phyloP scores from a whole-genome alignment of 352 stramenopile species.

The Pythium grandisporangium region DNA sequence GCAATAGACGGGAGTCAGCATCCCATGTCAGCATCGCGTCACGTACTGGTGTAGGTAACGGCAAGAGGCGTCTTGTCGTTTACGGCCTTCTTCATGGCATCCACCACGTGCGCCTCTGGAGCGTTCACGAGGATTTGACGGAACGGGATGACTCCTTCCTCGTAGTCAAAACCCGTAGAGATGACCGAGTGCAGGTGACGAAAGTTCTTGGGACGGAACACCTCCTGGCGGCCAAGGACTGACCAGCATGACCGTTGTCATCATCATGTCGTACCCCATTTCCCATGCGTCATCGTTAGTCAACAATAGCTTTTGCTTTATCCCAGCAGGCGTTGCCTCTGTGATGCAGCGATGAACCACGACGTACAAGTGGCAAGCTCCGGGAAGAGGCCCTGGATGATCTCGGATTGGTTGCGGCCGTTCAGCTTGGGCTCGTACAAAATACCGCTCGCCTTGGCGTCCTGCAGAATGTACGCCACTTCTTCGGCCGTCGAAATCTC shows the following conservation, averaged over 20 bases:
- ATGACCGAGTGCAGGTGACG: conserved; percentile 79
- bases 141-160: conserved; percentile 71
- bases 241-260: no score
- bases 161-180: conserved; percentile 64
- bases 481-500: conserved; percentile 64
- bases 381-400: conserved; percentile 67
- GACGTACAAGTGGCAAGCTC: conserved; percentile 66
- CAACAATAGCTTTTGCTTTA: neutral
- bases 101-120: conserved; percentile 53
- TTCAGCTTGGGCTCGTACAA: conserved; percentile 81
- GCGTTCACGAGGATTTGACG: conserved; percentile 76
- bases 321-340: neutral
- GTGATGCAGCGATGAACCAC: no score
- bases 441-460: conserved; percentile 68
- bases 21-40: no score
- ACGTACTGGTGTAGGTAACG: conserved; percentile 75
- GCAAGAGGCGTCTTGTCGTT: conserved; percentile 63
- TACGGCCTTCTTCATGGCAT: conserved; percentile 46
- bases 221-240: conserved; percentile 27
- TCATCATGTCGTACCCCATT: neutral
- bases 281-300: no score
- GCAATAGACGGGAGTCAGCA: no score
- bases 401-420: conserved; percentile 58
- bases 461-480: conserved; percentile 73
- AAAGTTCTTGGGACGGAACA: conserved; percentile 78